phyloP scores from a whole-genome alignment of 495 filamentous ascomycete species.

The Hapsidospora chrysogenum region DNA sequence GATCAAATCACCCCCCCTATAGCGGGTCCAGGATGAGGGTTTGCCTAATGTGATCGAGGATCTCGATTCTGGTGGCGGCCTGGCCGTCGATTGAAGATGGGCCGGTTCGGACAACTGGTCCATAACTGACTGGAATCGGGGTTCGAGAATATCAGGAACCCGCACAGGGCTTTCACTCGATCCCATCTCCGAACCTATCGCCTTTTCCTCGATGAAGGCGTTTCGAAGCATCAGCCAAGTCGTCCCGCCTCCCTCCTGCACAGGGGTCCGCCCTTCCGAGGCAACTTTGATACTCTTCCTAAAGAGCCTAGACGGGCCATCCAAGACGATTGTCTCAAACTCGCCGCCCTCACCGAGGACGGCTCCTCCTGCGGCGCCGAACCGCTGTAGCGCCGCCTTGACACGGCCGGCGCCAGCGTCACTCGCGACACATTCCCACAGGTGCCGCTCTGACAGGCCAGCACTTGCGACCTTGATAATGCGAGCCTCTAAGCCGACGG shows the following conservation, averaged over 20 bases:
- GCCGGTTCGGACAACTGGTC: no score
- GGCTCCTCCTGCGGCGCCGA: conserved; percentile 48
- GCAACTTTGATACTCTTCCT: conserved; percentile 50
- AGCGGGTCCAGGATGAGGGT: neutral
- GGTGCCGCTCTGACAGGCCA: conserved; percentile 61
- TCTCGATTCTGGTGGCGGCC: no score
- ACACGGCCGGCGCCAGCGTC: conserved; percentile 32
- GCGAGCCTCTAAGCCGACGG: conserved; percentile 57
- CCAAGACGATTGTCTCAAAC: conserved; percentile 83
- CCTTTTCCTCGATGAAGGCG: conserved; percentile 40
- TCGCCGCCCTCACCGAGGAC: conserved; percentile 88
- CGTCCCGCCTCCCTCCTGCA: conserved; percentile 53
- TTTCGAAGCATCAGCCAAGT: conserved; percentile 41
- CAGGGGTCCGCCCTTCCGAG: conserved; percentile 30
- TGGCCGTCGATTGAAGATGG: no score
- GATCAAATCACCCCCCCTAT: neutral
- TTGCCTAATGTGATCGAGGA: no score
- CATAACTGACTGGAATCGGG: conserved; percentile 21
- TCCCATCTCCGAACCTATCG: conserved; percentile 1
- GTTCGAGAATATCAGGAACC: conserved; percentile 28
- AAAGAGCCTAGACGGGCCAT: conserved; percentile 60
- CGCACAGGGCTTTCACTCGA: conserved; percentile 14
- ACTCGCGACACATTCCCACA: conserved; percentile 69
- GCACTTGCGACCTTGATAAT: conserved; percentile 92
- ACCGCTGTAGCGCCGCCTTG: conserved; percentile 46